phyloP scores from a whole-genome alignment of 768 basidiomycete species.

The Trichaptum fuscoviolaceum region DNA sequence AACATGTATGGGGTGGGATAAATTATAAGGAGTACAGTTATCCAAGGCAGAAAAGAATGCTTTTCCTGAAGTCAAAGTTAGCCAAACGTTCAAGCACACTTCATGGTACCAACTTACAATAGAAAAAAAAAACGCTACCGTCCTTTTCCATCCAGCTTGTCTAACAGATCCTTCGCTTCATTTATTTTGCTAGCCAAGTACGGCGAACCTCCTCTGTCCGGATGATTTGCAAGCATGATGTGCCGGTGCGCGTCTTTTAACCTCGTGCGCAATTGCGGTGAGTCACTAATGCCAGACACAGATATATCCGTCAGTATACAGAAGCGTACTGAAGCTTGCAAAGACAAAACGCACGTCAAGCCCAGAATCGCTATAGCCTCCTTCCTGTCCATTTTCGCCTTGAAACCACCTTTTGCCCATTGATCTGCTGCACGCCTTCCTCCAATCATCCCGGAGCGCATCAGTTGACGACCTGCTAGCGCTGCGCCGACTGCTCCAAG shows the following conservation, averaged over 20 bases:
- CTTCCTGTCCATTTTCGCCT: constrained; percentile 90
- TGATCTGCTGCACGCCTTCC: constrained; percentile 66
- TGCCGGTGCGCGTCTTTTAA: constrained; percentile 94
- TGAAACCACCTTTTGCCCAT: constrained; percentile 93
- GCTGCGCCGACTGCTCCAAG: constrained; percentile 72
- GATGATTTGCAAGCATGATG: constrained; percentile 98
- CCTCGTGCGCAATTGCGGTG: constrained; percentile 62
- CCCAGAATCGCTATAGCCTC: constrained; percentile 92
- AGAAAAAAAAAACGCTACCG: background rate
- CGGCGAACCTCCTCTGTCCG: constrained; percentile 97
- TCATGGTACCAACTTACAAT: background rate
- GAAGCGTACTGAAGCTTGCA: constrained; percentile 6
- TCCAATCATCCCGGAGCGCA: constrained; percentile 56
- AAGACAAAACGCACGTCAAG: constrained; percentile 64
- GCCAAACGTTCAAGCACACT: background rate
- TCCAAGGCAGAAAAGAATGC: background rate
- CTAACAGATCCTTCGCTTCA: constrained; percentile 91
- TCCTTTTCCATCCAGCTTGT: constrained; percentile 60
- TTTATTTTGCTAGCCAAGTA: constrained; percentile 99
- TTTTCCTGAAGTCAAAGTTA: background rate
- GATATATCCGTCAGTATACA: background rate
- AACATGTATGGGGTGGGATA: background rate
- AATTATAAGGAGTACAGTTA: background rate
- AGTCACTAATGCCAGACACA: constrained; percentile 53
- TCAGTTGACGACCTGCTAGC: constrained; percentile 63